Conservation (phyloP, 768 basidiomycete genomes). For the Russula dissimulans region DNA sequence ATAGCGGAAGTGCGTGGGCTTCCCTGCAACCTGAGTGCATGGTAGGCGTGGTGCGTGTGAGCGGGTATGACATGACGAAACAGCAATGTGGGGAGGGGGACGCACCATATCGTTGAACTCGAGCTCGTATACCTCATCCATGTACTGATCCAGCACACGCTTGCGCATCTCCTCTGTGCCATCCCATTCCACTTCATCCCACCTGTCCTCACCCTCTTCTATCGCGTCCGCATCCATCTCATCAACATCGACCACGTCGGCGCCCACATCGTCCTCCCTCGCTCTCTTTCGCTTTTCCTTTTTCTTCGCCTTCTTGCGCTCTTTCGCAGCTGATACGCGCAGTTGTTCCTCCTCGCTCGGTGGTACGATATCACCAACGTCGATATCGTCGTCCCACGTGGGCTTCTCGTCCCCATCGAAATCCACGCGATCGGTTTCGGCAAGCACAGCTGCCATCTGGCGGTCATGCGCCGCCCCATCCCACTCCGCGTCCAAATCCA, state of each 20-base stretch:
- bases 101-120: constrained; percentile 95
- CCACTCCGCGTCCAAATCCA: constrained; percentile 91
- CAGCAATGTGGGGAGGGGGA: constrained; percentile 9
- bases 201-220: constrained; percentile 23
- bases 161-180: constrained; percentile 90
- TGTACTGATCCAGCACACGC: constrained; percentile 71
- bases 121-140: constrained; percentile 83
- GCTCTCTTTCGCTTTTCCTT: constrained; percentile 54
- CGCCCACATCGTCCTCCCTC: constrained; percentile 36
- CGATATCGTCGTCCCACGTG: constrained; percentile 84
- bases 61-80: neutral
- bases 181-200: constrained; percentile 64
- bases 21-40: constrained; percentile 60
- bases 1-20: constrained; percentile 93
- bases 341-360: constrained; percentile 26
- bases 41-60: neutral
- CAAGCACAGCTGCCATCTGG: constrained; percentile 74
- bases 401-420: constrained; percentile 55
- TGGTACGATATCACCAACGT: constrained; percentile 55
- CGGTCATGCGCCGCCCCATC: constrained; percentile 76
- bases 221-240: constrained; percentile 50
- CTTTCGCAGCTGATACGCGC: neutral
- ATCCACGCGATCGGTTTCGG: constrained; percentile 36
- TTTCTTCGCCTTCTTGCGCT: constrained; percentile 29
- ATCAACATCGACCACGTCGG: constrained; percentile 38